These are phyloP conservation scores for Cryptomeria japonica DNA, from an alignment of 75 land plant genomes.

Conservation along the genomic window DNA sequence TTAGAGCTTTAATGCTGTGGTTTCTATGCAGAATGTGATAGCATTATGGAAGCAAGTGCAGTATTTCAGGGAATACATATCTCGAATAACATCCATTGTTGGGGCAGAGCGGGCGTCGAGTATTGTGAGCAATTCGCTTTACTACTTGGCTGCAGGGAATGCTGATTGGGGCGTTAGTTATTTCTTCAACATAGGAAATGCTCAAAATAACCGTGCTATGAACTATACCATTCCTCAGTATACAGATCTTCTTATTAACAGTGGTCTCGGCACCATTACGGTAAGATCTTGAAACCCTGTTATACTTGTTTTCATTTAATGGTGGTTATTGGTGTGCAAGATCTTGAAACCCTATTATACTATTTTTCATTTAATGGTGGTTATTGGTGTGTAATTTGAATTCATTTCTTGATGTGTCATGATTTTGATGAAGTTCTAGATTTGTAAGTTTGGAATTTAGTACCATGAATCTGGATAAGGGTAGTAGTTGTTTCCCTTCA, in stretches of 20 bases:
- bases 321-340: too few relatives aligned
- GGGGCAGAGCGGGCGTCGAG: not conserved
- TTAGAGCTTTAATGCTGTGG: not conserved
- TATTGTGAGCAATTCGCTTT: not conserved
- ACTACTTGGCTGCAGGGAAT: not conserved
- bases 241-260: not conserved
- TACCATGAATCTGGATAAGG: too few relatives aligned
- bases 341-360: too few relatives aligned
- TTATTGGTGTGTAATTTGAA: too few relatives aligned
- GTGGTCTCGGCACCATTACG: not conserved
- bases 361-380: too few relatives aligned
- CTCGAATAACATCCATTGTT: not conserved
- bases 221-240: not conserved
- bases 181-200: slow-evolving; percentile 1
- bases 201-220: not conserved
- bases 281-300: not conserved
- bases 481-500: too few relatives aligned
- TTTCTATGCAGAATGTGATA: not conserved
- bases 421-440: too few relatives aligned
- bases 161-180: not conserved
- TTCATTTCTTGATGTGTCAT: too few relatives aligned
- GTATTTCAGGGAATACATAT: not conserved
- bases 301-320: too few relatives aligned
- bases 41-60: not conserved
- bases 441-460: too few relatives aligned